These are phyloP conservation scores for Gamsiella multidivaricata DNA, from an alignment of 192 early-diverging fungal genomes.

Conservation along the genomic window DNA sequence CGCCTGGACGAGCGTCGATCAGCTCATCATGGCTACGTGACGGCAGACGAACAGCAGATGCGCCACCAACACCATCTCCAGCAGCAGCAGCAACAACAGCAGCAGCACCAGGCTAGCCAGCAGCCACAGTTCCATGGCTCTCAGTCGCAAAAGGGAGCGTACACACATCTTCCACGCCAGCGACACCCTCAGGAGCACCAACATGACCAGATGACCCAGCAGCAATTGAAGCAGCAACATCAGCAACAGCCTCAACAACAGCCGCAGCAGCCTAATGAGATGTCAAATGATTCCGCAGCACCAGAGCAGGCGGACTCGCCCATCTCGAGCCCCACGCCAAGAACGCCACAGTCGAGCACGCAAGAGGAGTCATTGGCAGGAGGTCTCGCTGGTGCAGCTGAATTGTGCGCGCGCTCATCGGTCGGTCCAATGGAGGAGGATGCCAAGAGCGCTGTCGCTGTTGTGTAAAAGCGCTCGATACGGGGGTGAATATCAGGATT, in stretches of 20 bases:
- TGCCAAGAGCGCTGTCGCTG: slow-evolving; percentile 27
- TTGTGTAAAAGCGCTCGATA: slow-evolving; percentile 9
- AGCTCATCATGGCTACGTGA: background rate
- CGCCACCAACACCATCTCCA: slow-evolving; percentile 6
- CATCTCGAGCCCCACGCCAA: slow-evolving; percentile 41
- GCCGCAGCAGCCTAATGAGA: slow-evolving; percentile 2
- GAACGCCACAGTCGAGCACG: slow-evolving; percentile 30
- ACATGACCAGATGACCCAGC: slow-evolving; percentile 12
- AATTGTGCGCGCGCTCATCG: slow-evolving; percentile 23
- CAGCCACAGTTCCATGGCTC: slow-evolving; percentile 19
- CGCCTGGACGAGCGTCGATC: slow-evolving; percentile 32
- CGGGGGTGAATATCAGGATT: background rate
- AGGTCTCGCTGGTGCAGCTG: slow-evolving; percentile 7
- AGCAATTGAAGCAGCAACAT: slow-evolving; percentile 16
- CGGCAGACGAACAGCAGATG: slow-evolving; percentile 3
- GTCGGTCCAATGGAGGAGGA: slow-evolving; percentile 45
- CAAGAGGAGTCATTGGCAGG: slow-evolving; percentile 23
- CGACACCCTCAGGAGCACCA: slow-evolving; percentile 16
- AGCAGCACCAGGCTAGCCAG: background rate
- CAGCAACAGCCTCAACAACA: background rate
- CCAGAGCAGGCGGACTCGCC: slow-evolving; percentile 41
- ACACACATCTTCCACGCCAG: slow-evolving; percentile 4
- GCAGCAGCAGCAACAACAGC: slow-evolving; percentile 6
- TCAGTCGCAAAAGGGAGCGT: slow-evolving; percentile 14
- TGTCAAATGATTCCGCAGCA: background rate